Evolutionary conservation across 83 land plant genomes (phyloP).

Genomic region (Picea mariana): DNA sequence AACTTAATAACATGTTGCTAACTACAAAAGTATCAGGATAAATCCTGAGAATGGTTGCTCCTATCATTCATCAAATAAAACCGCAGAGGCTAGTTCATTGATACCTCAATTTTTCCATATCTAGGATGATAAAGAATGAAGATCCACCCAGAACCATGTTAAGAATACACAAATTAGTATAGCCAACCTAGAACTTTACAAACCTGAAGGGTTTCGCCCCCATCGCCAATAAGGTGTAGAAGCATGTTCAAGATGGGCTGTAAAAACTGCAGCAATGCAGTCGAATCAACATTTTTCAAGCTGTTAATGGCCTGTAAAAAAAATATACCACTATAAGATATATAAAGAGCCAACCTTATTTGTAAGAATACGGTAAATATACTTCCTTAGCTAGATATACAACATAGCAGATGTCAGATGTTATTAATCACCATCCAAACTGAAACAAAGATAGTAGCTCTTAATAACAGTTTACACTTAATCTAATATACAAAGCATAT

Average conservation of each 20-base stretch:
- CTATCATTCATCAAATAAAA: not conserved
- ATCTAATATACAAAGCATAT: too few relatives aligned
- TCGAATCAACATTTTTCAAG: not conserved
- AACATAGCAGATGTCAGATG: not conserved
- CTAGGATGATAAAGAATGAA: not conserved
- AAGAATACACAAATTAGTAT: not conserved
- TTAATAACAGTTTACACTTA: too few relatives aligned
- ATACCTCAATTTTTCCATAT: not conserved
- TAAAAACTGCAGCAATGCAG: too few relatives aligned
- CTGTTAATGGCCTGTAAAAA: conserved; percentile 83
- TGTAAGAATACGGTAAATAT: not conserved
- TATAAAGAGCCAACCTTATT: not conserved
- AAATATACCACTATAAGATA: conserved; percentile 1
- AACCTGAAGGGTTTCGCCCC: conserved; percentile 1
- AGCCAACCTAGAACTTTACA: not conserved
- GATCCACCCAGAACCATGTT: not conserved
- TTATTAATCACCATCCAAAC: too few relatives aligned
- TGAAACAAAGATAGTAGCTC: too few relatives aligned
- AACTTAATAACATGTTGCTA: not conserved
- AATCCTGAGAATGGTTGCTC: not conserved
- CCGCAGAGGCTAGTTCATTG: not conserved
- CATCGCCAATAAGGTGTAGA: not conserved
- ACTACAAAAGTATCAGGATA: not conserved
- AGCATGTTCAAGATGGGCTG: too few relatives aligned
- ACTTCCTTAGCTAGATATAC: not conserved